These are phyloP conservation scores for Zanthoxylum bungeanum DNA, from an alignment of 345 rosid genomes.

Conservation along the genomic window DNA sequence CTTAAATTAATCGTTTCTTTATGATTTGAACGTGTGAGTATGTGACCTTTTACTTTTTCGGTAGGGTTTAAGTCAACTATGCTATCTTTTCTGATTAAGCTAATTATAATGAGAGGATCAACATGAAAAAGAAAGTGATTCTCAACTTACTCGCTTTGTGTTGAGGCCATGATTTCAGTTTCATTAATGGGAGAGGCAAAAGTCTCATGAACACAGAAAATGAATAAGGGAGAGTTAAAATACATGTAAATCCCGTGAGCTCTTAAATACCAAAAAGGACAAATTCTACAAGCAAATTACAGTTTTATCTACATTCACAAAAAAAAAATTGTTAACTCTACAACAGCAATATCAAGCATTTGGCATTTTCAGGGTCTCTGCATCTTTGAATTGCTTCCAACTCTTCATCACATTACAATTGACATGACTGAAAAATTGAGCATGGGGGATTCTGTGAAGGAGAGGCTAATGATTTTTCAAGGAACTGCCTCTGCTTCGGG, in stretches of 20 bases:
- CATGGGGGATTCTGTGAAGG: conserved; percentile 49
- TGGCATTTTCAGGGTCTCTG: conserved; percentile 23
- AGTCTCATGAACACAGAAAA: not conserved
- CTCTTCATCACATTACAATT: conserved; percentile 23
- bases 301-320: conserved; percentile 12
- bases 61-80: no score
- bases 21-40: no score
- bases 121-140: not conserved
- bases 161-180: not conserved
- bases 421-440: conserved; percentile 31
- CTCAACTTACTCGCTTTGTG: not conserved
- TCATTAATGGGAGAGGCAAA: not conserved
- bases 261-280: not conserved
- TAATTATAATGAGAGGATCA: no score
- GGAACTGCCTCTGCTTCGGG: conserved; percentile 42
- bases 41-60: no score
- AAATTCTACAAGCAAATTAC: not conserved
- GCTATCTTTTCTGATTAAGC: no score
- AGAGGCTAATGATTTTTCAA: conserved; percentile 39
- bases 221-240: not conserved
- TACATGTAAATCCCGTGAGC: not conserved
- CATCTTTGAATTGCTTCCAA: conserved; percentile 41
- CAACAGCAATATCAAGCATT: not conserved
- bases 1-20: no score
- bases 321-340: not conserved